Evolutionary conservation across 2,329 filamentous ascomycete genomes (phyloP), one percentile per base, ranked within the genome.

Genomic region (Fusarium guadeloupense): DNA sequence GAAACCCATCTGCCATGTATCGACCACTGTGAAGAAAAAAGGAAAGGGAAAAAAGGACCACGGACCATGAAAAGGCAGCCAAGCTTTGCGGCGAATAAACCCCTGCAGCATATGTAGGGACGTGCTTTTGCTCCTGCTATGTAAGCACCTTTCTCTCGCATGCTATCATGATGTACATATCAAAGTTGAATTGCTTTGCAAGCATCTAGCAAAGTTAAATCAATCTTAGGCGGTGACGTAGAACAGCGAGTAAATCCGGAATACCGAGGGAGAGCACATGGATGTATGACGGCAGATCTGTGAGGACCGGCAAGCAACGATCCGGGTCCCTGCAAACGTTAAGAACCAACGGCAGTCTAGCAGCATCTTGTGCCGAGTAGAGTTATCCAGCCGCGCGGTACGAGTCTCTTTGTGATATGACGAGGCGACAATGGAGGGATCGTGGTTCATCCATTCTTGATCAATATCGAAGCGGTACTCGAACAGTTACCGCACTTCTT

Each of bases 251-350:
- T 43, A 40, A 47, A 50, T 44, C 44, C 53, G 41, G 34, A 17
- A 54, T 54, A 62, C 56, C 47, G 41, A 65, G 51, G 56, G 26
- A 17, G 23, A 61, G 39, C 39, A 53, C 39, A 31, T 54, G 42
- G 37, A 35, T 62, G 51, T 54, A 62, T 62, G 61, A 64, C 51
- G 61, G 56, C 47, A 64, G 61, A 57, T 62, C 42, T 64, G 42
- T 51, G 48, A 60, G 20, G 40, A 48, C 60, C 60, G 55, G 60
- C 50, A 64, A 48, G 43, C 42, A 62, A 26, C 56, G 50, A 61
- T 31, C 60, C 60, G 45, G 60, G 28, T 38, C 46, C 40, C 35
- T 45, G 43, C 39, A 56, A 42, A 56, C 40, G 57, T 46, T 44
- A n/a, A 33, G 55, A 53, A 49, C 46, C 50, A 61, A 59, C 59